These are phyloP conservation scores for Sclerotiophoma versabilis DNA, from an alignment of 2,329 filamentous ascomycete genomes.

Conservation along the genomic window DNA sequence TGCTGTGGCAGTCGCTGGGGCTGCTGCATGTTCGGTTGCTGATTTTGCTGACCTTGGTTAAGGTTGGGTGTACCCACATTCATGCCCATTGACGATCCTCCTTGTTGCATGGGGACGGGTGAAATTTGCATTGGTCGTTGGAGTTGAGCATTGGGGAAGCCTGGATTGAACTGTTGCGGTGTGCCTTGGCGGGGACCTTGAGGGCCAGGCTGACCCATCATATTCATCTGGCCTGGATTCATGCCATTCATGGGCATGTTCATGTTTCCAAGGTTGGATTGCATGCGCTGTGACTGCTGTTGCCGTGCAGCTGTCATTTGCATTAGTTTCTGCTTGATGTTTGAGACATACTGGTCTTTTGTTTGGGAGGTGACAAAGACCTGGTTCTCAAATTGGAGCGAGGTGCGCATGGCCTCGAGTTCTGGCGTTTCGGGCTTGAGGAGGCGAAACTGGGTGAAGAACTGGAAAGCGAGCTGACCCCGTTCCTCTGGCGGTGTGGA, in stretches of 20 bases:
- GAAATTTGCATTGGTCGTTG: slow-evolving; percentile 60
- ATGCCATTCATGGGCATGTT: slow-evolving; percentile 41
- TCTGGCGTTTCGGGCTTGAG: slow-evolving; percentile 43
- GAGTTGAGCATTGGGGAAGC: slow-evolving; percentile 58
- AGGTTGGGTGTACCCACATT: slow-evolving; percentile 34
- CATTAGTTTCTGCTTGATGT: slow-evolving; percentile 40
- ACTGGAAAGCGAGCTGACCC: slow-evolving; percentile 39
- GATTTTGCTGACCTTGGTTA: slow-evolving; percentile 40
- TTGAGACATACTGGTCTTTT: slow-evolving; percentile 43
- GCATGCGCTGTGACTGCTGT: slow-evolving; percentile 37
- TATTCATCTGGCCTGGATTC: slow-evolving; percentile 44
- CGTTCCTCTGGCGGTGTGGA: slow-evolving; percentile 41
- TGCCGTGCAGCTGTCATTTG: slow-evolving; percentile 40
- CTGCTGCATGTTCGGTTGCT: slow-evolving; percentile 43
- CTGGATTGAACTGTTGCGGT: slow-evolving; percentile 51
- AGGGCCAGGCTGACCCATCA: slow-evolving; percentile 46
- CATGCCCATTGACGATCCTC: slow-evolving; percentile 42
- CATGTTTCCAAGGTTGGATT: slow-evolving; percentile 30
- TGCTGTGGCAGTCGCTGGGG: slow-evolving; percentile 28
- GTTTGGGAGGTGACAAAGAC: slow-evolving; percentile 32
- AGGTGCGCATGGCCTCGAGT: slow-evolving; percentile 34
- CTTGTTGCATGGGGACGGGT: slow-evolving; percentile 52
- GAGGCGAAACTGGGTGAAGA: slow-evolving; percentile 44
- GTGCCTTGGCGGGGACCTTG: slow-evolving; percentile 49
- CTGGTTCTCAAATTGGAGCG: slow-evolving; percentile 41